Evolutionary conservation across 805 yeast species (phyloP).

Genomic region (Candida orba): DNA sequence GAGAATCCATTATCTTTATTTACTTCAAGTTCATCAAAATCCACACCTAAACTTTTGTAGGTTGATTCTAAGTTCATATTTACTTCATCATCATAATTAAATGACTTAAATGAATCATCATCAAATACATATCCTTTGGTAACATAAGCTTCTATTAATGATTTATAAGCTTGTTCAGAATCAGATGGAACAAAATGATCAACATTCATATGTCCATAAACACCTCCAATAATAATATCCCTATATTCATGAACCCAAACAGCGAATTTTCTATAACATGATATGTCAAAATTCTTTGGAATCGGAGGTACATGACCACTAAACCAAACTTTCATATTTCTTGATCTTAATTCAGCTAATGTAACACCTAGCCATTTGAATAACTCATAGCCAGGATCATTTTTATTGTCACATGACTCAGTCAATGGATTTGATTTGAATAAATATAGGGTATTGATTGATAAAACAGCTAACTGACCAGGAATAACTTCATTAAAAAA

Average conservation of each 20-base stretch:
- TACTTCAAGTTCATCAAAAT: conserved; percentile 10
- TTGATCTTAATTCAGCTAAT: conserved; percentile 60
- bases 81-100: neutral
- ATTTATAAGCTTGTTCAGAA: conserved; percentile 57
- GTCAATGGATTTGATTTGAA: conserved; percentile 76
- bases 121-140: conserved; percentile 26
- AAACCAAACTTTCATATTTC: conserved; percentile 81
- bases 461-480: conserved; percentile 64
- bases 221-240: conserved; percentile 75
- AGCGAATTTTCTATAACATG: conserved; percentile 68
- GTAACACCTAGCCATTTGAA: conserved; percentile 74
- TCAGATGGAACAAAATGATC: conserved; percentile 81
- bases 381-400: conserved; percentile 74
- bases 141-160: conserved; percentile 11
- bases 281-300: conserved; percentile 64
- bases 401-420: conserved; percentile 65
- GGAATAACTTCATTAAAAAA: conserved; percentile 77
- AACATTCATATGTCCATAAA: conserved; percentile 85
- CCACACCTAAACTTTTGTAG: neutral
- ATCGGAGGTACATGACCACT: conserved; percentile 88
- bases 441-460: conserved; percentile 70
- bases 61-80: conserved; percentile 1
- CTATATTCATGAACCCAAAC: conserved; percentile 81
- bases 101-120: conserved; percentile 9
- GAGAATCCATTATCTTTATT: conserved; percentile 23